phyloP scores from a whole-genome alignment of 1,139 yeast species.

The Blastobotrys illinoisensis region DNA sequence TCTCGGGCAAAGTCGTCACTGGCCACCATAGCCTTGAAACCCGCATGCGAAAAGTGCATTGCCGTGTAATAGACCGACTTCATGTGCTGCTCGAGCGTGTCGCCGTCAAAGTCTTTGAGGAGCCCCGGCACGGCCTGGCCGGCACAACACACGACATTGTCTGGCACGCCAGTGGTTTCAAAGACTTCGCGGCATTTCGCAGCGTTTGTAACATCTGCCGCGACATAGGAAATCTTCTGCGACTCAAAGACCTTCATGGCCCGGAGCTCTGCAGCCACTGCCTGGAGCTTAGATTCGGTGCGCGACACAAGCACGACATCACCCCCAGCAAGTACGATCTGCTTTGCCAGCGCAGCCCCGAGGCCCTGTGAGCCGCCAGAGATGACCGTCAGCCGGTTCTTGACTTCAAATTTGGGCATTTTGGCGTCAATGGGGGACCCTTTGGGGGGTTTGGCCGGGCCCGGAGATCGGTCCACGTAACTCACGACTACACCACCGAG shows the following conservation, averaged over 20 bases:
- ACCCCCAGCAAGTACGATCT: constrained; percentile 53
- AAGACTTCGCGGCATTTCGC: constrained; percentile 44
- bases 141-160: constrained; percentile 77
- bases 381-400: constrained; percentile 54
- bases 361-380: constrained; percentile 96
- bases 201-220: constrained; percentile 65
- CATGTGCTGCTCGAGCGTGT: constrained; percentile 58
- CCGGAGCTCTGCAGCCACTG: constrained; percentile 45
- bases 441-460: background rate
- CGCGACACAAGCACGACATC: constrained; percentile 72
- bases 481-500: background rate
- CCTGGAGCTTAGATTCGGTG: constrained; percentile 50
- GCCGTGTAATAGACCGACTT: constrained; percentile 70
- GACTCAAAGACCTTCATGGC: constrained; percentile 21
- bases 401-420: constrained; percentile 14
- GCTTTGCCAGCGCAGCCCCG: constrained; percentile 72
- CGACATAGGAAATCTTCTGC: constrained; percentile 43
- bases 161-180: constrained; percentile 44
- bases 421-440: background rate
- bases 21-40: constrained; percentile 40
- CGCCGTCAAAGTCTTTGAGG: constrained; percentile 58
- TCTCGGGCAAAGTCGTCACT: constrained; percentile 8
- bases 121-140: constrained; percentile 81
- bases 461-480: background rate
- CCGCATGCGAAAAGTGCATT: constrained; percentile 60